Conservation (phyloP, 2,329 filamentous ascomycete species). For the Stagonosporopsis tanaceti region DNA sequence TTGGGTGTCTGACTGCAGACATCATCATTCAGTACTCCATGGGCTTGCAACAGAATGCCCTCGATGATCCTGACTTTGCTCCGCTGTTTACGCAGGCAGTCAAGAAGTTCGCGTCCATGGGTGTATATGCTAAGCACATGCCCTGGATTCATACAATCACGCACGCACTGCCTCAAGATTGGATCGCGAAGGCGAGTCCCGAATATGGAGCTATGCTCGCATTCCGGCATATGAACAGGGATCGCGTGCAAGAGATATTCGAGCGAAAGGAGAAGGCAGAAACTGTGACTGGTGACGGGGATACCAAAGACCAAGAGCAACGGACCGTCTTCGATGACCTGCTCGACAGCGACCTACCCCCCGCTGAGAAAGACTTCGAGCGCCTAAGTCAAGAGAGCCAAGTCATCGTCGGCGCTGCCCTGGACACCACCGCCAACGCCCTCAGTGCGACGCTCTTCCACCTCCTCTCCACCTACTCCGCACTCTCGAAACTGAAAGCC, state of each 20-base stretch:
- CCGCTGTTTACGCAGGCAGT: slow-evolving; percentile 5
- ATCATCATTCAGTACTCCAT: slow-evolving; percentile 11
- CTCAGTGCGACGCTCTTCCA: slow-evolving; percentile 25
- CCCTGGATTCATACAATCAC: background rate
- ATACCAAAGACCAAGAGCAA: too few species aligned
- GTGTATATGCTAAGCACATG: background rate
- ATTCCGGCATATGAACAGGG: background rate
- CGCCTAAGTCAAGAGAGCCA: slow-evolving; percentile 4
- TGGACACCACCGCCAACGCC: slow-evolving; percentile 28
- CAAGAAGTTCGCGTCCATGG: background rate
- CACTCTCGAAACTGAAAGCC: slow-evolving; percentile 4
- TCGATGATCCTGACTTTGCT: slow-evolving; percentile 1
- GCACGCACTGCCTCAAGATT: background rate
- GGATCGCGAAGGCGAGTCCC: background rate
- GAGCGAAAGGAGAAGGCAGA: background rate
- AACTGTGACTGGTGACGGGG: background rate
- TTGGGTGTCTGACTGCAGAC: slow-evolving; percentile 7
- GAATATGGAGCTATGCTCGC: slow-evolving; percentile 2
- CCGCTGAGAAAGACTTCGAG: background rate
- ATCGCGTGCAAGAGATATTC: slow-evolving; percentile 1
- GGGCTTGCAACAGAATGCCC: slow-evolving; percentile 2
- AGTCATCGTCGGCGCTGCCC: slow-evolving; percentile 27
- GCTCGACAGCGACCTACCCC: background rate
- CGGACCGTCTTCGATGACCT: slow-evolving; percentile 9
- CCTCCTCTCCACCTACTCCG: slow-evolving; percentile 23